phyloP scores from a whole-genome alignment of 176 grass and related monocot species.

The Rhipidocladum racemiflorum region DNA sequence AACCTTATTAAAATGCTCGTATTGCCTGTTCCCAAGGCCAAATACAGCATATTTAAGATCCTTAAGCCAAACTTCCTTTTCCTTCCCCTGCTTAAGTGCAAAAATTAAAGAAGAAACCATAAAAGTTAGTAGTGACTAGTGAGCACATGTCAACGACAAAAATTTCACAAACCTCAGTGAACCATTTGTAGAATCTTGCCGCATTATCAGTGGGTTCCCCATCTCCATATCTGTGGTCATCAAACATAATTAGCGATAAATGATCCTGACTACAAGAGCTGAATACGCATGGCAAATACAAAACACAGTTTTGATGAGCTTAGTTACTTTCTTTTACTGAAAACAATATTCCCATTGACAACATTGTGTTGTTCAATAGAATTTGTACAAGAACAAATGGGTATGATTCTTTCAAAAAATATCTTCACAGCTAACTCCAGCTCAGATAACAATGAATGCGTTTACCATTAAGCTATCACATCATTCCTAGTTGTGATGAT shows the following conservation, averaged over 20 bases:
- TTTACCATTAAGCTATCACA: background rate
- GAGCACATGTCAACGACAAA: background rate
- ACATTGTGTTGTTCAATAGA: background rate
- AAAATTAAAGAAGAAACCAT: conserved; percentile 24
- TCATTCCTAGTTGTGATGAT: background rate
- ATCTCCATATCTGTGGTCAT: conserved; percentile 64
- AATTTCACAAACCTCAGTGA: conserved; percentile 66
- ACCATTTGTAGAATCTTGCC: conserved; percentile 94
- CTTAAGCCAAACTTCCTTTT: conserved; percentile 64
- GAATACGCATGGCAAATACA: background rate
- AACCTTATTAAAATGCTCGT: conserved; percentile 99
- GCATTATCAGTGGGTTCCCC: conserved; percentile 98
- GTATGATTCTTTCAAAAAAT: background rate
- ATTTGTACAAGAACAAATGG: background rate
- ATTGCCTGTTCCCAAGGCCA: conserved; percentile 90
- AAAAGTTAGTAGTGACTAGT: background rate
- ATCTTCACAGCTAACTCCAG: background rate
- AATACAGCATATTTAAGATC: conserved; percentile 89
- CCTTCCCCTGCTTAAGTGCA: conserved; percentile 56
- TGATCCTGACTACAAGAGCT: background rate
- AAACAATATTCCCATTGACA: background rate
- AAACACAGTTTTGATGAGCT: background rate
- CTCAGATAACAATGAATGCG: background rate
- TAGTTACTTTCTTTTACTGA: background rate
- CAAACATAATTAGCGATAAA: conserved; percentile 5